Evolutionary conservation across 2,329 filamentous ascomycete genomes (phyloP).

Genomic region (Ilyonectria destructans): DNA sequence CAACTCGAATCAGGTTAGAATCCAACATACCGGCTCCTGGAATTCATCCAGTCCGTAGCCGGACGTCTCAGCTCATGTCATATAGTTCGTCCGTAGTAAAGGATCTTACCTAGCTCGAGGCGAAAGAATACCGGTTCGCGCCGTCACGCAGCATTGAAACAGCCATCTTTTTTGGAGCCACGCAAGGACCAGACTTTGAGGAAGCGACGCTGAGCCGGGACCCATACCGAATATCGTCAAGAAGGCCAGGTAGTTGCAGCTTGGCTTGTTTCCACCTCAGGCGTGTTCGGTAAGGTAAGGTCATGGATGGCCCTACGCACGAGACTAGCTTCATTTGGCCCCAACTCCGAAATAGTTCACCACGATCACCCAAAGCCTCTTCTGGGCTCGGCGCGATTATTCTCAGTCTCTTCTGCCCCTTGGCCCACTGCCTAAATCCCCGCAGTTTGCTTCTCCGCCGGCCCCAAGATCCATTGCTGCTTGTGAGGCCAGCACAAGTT

Average conservation of each 20-base stretch:
- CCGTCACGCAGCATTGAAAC: conserved; percentile 5
- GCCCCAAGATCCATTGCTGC: background rate
- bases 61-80: background rate
- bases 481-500: conserved; percentile 1
- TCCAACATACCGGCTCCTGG: background rate
- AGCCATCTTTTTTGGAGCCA: background rate
- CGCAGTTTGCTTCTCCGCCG: conserved; percentile 1
- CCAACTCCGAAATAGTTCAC: conserved; percentile 41
- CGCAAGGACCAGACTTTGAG: background rate
- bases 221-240: conserved; percentile 3
- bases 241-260: conserved; percentile 1
- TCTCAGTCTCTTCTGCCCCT: conserved; percentile 1
- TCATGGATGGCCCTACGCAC: conserved; percentile 27
- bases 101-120: background rate
- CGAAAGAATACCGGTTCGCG: background rate
- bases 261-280: conserved; percentile 36
- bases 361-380: conserved; percentile 22
- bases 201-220: background rate
- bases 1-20: background rate
- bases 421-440: conserved; percentile 12
- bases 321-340: conserved; percentile 42
- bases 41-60: background rate
- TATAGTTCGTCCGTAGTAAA: background rate
- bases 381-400: conserved; percentile 24
- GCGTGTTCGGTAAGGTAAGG: conserved; percentile 32